Percentiles rank a stretch among this genome's conserved stretches.
phyloP scores from a whole-genome alignment of 768 basidiomycete species.

The Podaxis sp. region DNA sequence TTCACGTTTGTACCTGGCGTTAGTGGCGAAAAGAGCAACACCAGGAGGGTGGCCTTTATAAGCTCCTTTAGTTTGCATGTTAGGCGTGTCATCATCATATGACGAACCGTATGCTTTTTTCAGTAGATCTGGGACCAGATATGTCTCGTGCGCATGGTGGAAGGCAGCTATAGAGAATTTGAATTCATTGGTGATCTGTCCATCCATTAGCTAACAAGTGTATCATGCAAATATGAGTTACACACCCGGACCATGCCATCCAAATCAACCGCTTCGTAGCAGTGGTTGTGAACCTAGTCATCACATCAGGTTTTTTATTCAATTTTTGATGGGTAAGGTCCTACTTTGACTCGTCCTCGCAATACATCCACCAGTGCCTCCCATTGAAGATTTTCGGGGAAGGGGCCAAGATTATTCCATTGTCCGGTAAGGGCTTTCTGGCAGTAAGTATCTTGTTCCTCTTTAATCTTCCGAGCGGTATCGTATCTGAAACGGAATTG shows the following conservation, averaged over 20 bases:
- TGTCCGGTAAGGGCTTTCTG: slow-evolving; percentile 43
- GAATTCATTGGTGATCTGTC: slow-evolving; percentile 58
- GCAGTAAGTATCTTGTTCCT: slow-evolving; percentile 65
- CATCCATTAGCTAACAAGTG: background rate
- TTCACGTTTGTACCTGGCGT: slow-evolving; percentile 67
- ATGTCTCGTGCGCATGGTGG: slow-evolving; percentile 80
- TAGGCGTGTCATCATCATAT: background rate
- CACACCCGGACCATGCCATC: slow-evolving; percentile 63
- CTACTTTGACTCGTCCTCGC: slow-evolving; percentile 69
- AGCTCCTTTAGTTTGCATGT: background rate
- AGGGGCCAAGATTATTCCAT: slow-evolving; percentile 49
- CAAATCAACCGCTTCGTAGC: slow-evolving; percentile 64
- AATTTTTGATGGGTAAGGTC: background rate
- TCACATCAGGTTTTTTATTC: background rate
- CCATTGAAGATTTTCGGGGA: slow-evolving; percentile 70
- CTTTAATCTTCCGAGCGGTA: slow-evolving; percentile 59
- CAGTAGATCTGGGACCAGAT: slow-evolving; percentile 79
- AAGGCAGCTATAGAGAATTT: slow-evolving; percentile 73
- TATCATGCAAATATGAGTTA: background rate
- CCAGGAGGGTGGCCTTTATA: slow-evolving; percentile 58
- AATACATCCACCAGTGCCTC: slow-evolving; percentile 77
- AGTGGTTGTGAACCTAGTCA: slow-evolving; percentile 52
- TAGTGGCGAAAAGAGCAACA: slow-evolving; percentile 69
- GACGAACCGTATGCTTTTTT: slow-evolving; percentile 62
- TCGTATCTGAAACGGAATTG: slow-evolving; percentile 45